phyloP scores from a whole-genome alignment of 768 basidiomycete species.

The Macrolepiota fuliginosa region DNA sequence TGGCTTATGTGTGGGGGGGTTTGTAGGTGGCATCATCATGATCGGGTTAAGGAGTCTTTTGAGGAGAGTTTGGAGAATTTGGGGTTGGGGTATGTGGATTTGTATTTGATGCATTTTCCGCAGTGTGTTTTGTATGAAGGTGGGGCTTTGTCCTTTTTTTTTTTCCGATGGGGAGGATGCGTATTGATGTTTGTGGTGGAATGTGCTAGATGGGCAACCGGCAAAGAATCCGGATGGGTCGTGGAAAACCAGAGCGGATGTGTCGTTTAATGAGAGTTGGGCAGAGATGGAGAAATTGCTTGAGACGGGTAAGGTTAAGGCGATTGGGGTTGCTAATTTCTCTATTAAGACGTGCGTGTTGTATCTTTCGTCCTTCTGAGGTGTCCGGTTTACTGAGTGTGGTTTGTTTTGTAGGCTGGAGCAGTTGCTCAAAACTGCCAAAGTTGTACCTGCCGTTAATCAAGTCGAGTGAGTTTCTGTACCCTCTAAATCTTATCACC shows the following conservation, averaged over 20 bases:
- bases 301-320: slow-evolving; percentile 41
- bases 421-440: slow-evolving; percentile 37
- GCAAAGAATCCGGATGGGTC: slow-evolving; percentile 32
- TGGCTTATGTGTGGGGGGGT: no score
- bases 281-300: slow-evolving; percentile 49
- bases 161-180: neutral
- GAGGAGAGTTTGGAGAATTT: slow-evolving; percentile 38
- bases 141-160: slow-evolving; percentile 8
- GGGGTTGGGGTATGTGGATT: slow-evolving; percentile 46
- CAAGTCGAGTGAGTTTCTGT: slow-evolving; percentile 39
- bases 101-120: slow-evolving; percentile 56
- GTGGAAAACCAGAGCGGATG: slow-evolving; percentile 25
- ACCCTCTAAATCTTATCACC: no score
- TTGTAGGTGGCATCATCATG: slow-evolving; percentile 36
- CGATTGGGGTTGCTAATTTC: slow-evolving; percentile 62
- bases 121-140: slow-evolving; percentile 32
- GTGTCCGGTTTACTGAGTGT: neutral
- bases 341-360: slow-evolving; percentile 48
- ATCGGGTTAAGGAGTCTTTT: slow-evolving; percentile 36
- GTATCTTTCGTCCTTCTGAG: neutral
- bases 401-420: slow-evolving; percentile 27
- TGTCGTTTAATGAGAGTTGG: slow-evolving; percentile 44
- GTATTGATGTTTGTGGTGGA: neutral
- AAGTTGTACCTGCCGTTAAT: slow-evolving; percentile 44
- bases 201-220: slow-evolving; percentile 11